A percentile compares a stretch with the other conserved stretches of the same genome.
phyloP scores from a whole-genome alignment of 306 rosid species.

The Cucurbita moschata region DNA sequence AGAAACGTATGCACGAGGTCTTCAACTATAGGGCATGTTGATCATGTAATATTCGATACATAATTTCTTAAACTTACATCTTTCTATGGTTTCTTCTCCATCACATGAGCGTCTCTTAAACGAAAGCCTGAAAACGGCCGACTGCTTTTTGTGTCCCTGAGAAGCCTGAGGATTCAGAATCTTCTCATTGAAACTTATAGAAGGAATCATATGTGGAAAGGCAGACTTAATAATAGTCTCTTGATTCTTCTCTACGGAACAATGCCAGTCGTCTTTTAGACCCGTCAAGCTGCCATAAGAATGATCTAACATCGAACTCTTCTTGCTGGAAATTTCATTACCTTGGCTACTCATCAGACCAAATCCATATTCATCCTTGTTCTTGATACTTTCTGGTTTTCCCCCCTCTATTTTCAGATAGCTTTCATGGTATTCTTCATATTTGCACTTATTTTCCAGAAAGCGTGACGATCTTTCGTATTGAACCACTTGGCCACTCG shows the following conservation, averaged over 20 bases:
- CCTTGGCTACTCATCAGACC: conserved; percentile 14
- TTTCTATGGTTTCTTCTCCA: conserved; percentile 42
- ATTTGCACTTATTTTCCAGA: conserved; percentile 39
- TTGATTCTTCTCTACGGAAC: conserved; percentile 26
- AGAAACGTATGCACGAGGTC: not conserved
- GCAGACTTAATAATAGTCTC: conserved; percentile 12
- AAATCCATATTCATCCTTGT: conserved; percentile 26
- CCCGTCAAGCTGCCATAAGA: conserved; percentile 53
- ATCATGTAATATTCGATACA: not conserved
- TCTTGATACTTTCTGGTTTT: conserved; percentile 19
- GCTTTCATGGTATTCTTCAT: conserved; percentile 62
- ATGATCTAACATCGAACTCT: conserved; percentile 21
- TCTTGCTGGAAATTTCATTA: conserved; percentile 20
- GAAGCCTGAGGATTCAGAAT: conserved; percentile 20
- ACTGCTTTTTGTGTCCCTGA: conserved; percentile 38
- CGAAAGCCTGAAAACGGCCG: conserved; percentile 63
- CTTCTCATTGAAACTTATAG: conserved; percentile 63
- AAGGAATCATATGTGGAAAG: conserved; percentile 27
- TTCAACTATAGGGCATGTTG: too few species aligned
- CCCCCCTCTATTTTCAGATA: conserved; percentile 57
- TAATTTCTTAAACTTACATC: conserved; percentile 28
- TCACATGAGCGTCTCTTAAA: conserved; percentile 73
- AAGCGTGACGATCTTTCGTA: conserved; percentile 63
- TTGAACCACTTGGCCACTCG: conserved; percentile 61
- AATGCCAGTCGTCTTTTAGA: conserved; percentile 31